A percentile compares a stretch with the other conserved stretches of the same genome.
phyloP scores from a whole-genome alignment of 2,329 filamentous ascomycete genomes.

The Drechslerella coelobrocha region DNA sequence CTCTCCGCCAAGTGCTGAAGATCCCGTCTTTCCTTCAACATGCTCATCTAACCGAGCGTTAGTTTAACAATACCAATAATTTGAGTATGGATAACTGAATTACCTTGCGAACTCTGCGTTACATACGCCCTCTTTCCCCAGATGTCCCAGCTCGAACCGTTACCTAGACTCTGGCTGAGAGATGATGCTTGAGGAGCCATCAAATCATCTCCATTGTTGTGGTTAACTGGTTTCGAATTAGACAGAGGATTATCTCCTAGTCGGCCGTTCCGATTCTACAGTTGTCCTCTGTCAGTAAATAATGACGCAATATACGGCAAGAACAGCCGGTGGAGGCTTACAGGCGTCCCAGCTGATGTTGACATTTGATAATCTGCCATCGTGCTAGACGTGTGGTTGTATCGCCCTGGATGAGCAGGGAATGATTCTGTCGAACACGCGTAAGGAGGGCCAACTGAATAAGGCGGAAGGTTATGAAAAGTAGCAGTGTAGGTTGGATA shows the following conservation, averaged over 20 bases:
- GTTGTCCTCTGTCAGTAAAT: conserved; percentile 1
- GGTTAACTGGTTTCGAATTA: conserved; percentile 19
- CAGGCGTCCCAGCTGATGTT: conserved; percentile 34
- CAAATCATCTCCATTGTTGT: conserved; percentile 38
- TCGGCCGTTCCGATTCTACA: conserved; percentile 41
- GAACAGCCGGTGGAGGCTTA: conserved; percentile 11
- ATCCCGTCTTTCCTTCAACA: conserved; percentile 54
- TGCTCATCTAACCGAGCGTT: conserved; percentile 27
- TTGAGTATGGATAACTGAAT: conserved; percentile 1
- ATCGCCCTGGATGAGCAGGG: conserved; percentile 16
- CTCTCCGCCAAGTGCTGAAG: conserved; percentile 53
- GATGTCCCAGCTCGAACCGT: conserved; percentile 48
- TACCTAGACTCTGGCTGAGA: conserved; percentile 47
- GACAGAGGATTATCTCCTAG: conserved; percentile 28
- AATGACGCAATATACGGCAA: background rate
- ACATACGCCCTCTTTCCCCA: conserved; percentile 43
- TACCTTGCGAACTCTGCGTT: conserved; percentile 39
- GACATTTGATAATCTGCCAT: conserved; percentile 37
- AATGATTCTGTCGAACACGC: background rate
- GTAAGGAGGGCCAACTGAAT: background rate
- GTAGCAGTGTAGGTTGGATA: background rate
- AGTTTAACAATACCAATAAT: background rate
- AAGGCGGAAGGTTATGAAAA: conserved; percentile 4
- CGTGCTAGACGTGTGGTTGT: background rate
- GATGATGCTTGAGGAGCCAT: conserved; percentile 26